phyloP scores from a whole-genome alignment of 2,329 filamentous ascomycete genomes.

The Phialophora expanda region DNA sequence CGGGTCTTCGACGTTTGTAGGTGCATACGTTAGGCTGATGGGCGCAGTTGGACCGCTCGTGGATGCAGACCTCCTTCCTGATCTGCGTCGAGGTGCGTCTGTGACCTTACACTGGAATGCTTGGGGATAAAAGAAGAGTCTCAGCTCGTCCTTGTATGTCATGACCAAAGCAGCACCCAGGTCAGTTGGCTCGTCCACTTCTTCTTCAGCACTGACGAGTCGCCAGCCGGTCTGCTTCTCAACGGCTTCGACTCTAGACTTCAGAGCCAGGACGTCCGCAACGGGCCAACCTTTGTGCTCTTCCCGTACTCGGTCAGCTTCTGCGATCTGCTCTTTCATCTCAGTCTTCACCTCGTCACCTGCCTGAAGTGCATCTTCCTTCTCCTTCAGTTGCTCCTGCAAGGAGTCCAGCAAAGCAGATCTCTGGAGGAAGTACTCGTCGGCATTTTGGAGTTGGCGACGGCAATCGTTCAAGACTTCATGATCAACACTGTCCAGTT shows the following conservation, averaged over 20 bases:
- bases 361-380: conserved; percentile 67
- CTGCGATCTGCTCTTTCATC: conserved; percentile 74
- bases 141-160: conserved; percentile 50
- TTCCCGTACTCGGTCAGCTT: conserved; percentile 82
- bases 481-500: conserved; percentile 64
- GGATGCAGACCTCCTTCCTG: conserved; percentile 39
- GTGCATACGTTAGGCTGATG: conserved; percentile 46
- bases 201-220: conserved; percentile 46
- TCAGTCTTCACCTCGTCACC: conserved; percentile 70
- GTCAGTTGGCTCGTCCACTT: conserved; percentile 35
- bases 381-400: conserved; percentile 68
- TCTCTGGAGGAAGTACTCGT: conserved; percentile 73
- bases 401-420: conserved; percentile 70
- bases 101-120: conserved; percentile 43
- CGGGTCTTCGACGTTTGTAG: conserved; percentile 36
- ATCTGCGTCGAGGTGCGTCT: conserved; percentile 31
- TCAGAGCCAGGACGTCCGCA: conserved; percentile 77
- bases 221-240: conserved; percentile 54
- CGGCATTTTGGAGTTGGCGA: conserved; percentile 67
- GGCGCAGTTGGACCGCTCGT: conserved; percentile 39
- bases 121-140: conserved; percentile 50
- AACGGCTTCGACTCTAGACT: conserved; percentile 63
- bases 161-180: conserved; percentile 48
- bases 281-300: conserved; percentile 89
- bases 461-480: conserved; percentile 76